Base-by-base conservation (phyloP, 2,329 filamentous ascomycete genomes). In the Penicillium glabrum region DNA sequence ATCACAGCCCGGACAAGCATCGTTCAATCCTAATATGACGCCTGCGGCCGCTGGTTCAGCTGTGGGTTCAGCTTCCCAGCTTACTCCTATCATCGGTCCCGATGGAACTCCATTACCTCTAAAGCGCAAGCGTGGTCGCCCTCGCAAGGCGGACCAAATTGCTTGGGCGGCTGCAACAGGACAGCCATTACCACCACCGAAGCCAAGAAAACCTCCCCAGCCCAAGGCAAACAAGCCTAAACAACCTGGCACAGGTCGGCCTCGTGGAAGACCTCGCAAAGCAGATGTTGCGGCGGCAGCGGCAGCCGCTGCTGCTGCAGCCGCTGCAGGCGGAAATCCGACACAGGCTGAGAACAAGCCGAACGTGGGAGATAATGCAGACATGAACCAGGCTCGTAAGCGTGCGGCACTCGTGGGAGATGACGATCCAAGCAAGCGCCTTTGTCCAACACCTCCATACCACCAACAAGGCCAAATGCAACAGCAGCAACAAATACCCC, bases 231-330 rank as follows among this genome's bases (percentile, higher is more conserved):
- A 62, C n/a, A 63, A 61, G 29, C 61, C 63, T 24, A 54, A 39
- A 11, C 31, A 35, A 27, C 56, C 64, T 10, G 68, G 69, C 5
- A 72, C 69, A 0, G 70, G 70, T 7, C 66, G 71, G 11, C 70
- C 69, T 14, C 70, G 71, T 29, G 71, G 71, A 19, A 62, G 71
- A 46, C 71, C 71, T 51, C 69, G 69, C 7, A 73, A 73, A 57
- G 69, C 65, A 2, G 70, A 72, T 59, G 61, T 72, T 26, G 63
- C 65, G 5, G 70, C 70, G 4, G 64, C 68, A 19, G 51, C 65
- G 31, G 60, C 64, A 0, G 69, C 64, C 6, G 66, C 59, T 0
- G 69, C 68, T 0, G 67, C 61, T 9, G 65, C 67, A 2, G 59
- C 60, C 10, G 48, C 35, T 21, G 23, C 33, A 43, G 35, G 52